Base-by-base conservation (phyloP, 164 flowering plant genomes). In the Liquidambar formosana region DNA sequence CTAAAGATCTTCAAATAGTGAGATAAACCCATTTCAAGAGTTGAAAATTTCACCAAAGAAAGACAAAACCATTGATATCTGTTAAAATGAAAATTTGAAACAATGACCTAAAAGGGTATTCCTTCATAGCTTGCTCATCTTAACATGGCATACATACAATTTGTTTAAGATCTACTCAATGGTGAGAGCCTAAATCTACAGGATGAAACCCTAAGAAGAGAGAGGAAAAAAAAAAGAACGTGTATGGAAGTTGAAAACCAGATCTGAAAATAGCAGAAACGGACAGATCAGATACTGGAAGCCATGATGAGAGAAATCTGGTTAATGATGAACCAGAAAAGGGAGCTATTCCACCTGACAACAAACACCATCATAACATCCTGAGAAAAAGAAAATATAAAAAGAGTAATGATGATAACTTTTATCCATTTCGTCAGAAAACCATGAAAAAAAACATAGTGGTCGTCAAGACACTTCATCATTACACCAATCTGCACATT, bases 401-500 rank as follows among this genome's bases (percentile, higher is more conserved):
- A 52, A 28, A 47, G 28, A 15, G 74, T 58, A 67, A 79, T 79
- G 72, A 79, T 79, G 75, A 79, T 67, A 13, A 12, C 69, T 60
- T 58, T 66, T 58, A 41, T 52, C 10, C 33, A 18, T 12, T 63
- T 26, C 11, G 27, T 38, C 18, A 51, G 26, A 64, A n/a, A 18
- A 49, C 33, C 21, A 64, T 49, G 47, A 41, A 52, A 46, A 19
- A 33, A 1, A 1, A 11, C 41, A 23, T 44, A 10, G 10, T 10
- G 18, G 23, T 12, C 59, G 80, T 73, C 79, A 77, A 75, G 66
- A 33, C 27, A 11, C 64, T 28, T 73, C 78, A 84, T 81, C 71
- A 84, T 81, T 81, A 78, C 80, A 68, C 81, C 80, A 84, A 84
- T 81, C 83, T 77, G 76, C 79, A 67, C 6, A 73, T 23, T n/a